phyloP scores from a whole-genome alignment of 2,329 filamentous ascomycete species.

The Aspergillus fructus region DNA sequence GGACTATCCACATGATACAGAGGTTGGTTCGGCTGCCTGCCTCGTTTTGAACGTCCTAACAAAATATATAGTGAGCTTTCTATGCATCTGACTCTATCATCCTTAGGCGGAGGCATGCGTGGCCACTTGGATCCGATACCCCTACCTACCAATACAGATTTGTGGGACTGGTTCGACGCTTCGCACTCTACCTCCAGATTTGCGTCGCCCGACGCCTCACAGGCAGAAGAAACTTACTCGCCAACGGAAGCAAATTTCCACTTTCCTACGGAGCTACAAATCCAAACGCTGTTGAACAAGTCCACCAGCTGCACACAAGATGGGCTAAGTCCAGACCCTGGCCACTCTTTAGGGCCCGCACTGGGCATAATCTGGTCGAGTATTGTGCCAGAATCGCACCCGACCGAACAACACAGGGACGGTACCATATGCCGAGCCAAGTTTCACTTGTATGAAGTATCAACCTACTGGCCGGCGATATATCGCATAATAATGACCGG shows the following conservation, averaged over 20 bases:
- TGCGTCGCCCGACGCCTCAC: too few species aligned
- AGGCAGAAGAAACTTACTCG: too few species aligned
- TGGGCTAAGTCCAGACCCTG: too few species aligned
- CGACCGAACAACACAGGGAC: too few species aligned
- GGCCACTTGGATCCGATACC: too few species aligned
- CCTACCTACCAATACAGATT: background rate
- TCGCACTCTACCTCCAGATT: too few species aligned
- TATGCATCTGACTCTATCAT: background rate
- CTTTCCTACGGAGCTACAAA: background rate
- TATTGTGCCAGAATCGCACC: background rate
- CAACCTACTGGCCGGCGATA: slow-evolving; percentile 5
- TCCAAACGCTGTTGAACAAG: background rate
- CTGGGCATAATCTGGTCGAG: too few species aligned
- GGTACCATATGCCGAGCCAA: background rate
- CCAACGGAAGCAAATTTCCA: background rate
- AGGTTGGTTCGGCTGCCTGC: background rate
- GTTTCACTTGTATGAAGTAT: background rate
- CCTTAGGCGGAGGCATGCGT: background rate
- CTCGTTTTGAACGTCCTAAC: background rate
- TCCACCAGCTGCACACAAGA: background rate
- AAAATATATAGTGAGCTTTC: background rate
- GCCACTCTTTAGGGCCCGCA: too few species aligned
- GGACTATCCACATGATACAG: background rate
- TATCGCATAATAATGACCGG: slow-evolving; percentile 1
- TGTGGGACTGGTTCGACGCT: background rate